Base-by-base conservation (phyloP, 805 yeast genomes). In the Starmera dryadoides region DNA sequence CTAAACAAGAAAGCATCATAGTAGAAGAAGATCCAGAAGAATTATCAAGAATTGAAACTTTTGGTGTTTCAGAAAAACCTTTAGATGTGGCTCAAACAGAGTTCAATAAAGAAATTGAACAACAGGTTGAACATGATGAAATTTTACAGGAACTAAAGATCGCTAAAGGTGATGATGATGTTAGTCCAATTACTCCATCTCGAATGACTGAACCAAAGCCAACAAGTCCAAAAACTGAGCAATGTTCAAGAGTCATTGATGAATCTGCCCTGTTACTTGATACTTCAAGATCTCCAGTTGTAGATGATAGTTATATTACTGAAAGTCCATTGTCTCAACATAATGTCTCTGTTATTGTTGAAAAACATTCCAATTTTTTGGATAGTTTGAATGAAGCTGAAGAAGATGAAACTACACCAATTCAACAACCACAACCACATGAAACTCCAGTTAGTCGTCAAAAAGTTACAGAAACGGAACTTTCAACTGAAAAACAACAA, bases 161-260 rank as follows among this genome's bases (percentile, higher is more conserved):
- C n/a, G 25, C 10, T 22, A 10, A 22, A 8, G 25, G 7, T 22
- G 25, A 22, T 22, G 22, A 2, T 15, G 22, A 32, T 19, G 25
- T 10, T 9, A 9, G 17, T 15, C 35, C 31, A 20, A 7, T 35
- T n/a, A 58, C 62, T 0, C 65, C 64, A 8, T 41, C 53, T 6
- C 49, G 63, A 12, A 37, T 51, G 5, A 57, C 63, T 7, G 59
- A 60, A 38, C 53, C 64, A 4, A 50, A 50, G 20, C 58, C 64
- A 4, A 40, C 46, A 6, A 52, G 57, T 31, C 63, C 63, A 18
- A 42, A 45, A 6, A 53, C 57, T 18, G 64, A 57, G 31, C 64
- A 60, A 35, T 38, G 40, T 20, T 47, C 51, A 18, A 43, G 49
- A 41, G 40, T 49, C 17, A 37, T 41, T 19, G 47, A 53, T 33